Base-by-base conservation (phyloP, 2,329 filamentous ascomycete genomes). In the Fusarium subtropicale region DNA sequence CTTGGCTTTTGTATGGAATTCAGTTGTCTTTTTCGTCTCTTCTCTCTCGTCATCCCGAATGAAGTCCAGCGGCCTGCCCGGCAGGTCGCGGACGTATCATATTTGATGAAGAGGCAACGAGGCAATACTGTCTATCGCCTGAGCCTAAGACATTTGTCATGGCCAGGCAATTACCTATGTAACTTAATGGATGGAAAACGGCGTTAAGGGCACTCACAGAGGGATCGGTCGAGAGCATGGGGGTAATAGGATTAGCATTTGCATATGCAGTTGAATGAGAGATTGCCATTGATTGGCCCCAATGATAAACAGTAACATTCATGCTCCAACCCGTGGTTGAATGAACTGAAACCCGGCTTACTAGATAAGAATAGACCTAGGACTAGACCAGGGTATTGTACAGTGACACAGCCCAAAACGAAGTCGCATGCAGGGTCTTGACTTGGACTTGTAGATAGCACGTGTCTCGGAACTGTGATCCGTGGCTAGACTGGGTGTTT, bases 1-100 rank as follows among this genome's bases (percentile, higher is more conserved):
- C 54, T 63, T 66, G 31, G 50, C 52, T 41, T 56, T 51, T 57
- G 50, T 60, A 56, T 51, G 55, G 48, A 60, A 59, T 60, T 47
- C 59, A 61, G 57, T 68, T 39, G 38, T 56, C 33, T 28, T 41
- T 52, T 56, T 45, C 18, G 20, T 38, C 55, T 36, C 54, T 48
- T 36, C 53, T 44, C 59, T 54, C 33, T 65, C 66, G 18, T 60
- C n/a, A 11, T 50, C 8, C 22, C 8, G 41, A 22, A 30, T 28
- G 30, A 44, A 44, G 9, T 44, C 22, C 55, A 42, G 47, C 26
- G 24, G 33, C 26, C 12, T 58, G 57, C 13, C 20, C 36, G 7
- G n/a, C n/a, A 39, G 28, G 38, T 52, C 36, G 18, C 51, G 39
- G 24, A 41, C 34, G n/a, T 54, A 46, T 44, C 33, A n/a, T 41